phyloP scores from a whole-genome alignment of 2,329 filamentous ascomycete species.

The Aureobasidium subglaciale region DNA sequence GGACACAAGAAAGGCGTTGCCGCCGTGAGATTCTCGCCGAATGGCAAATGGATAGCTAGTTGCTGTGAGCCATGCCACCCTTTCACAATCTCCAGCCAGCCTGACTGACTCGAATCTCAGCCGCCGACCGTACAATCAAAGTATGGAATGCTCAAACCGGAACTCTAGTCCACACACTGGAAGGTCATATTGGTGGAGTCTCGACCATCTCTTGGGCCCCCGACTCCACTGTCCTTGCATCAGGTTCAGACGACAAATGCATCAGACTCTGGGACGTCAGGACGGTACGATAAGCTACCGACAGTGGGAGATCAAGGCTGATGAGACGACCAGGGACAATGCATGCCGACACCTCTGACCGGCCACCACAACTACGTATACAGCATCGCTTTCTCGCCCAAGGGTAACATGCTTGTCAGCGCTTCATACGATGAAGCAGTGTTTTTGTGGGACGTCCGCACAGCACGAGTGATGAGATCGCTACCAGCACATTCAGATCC shows the following conservation, averaged over 20 bases:
- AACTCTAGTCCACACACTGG: conserved; percentile 74
- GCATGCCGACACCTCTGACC: conserved; percentile 56
- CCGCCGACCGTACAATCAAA: conserved; percentile 83
- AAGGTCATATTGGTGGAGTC: conserved; percentile 88
- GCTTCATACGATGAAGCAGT: conserved; percentile 97
- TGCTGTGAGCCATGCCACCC: conserved; percentile 48
- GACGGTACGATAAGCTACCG: conserved; percentile 33
- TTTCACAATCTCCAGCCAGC: not conserved
- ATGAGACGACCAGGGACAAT: conserved; percentile 39
- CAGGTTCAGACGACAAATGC: conserved; percentile 90
- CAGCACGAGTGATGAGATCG: conserved; percentile 78
- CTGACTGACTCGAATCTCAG: conserved; percentile 19
- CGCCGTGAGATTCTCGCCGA: conserved; percentile 82
- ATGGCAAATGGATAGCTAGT: conserved; percentile 83
- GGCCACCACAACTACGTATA: conserved; percentile 97
- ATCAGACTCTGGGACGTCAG: conserved; percentile 82
- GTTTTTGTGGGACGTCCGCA: conserved; percentile 91
- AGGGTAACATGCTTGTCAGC: conserved; percentile 92
- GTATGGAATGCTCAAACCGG: conserved; percentile 81
- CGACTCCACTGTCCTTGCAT: conserved; percentile 78
- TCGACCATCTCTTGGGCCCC: conserved; percentile 93
- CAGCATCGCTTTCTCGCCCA: conserved; percentile 89
- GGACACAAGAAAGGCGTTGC: conserved; percentile 77
- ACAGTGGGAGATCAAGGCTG: not conserved
- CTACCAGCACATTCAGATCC: conserved; percentile 93